Evolutionary conservation across 768 basidiomycete species (phyloP), one percentile per base, ranked within the genome.

Genomic region (Lepiota subincarnata): DNA sequence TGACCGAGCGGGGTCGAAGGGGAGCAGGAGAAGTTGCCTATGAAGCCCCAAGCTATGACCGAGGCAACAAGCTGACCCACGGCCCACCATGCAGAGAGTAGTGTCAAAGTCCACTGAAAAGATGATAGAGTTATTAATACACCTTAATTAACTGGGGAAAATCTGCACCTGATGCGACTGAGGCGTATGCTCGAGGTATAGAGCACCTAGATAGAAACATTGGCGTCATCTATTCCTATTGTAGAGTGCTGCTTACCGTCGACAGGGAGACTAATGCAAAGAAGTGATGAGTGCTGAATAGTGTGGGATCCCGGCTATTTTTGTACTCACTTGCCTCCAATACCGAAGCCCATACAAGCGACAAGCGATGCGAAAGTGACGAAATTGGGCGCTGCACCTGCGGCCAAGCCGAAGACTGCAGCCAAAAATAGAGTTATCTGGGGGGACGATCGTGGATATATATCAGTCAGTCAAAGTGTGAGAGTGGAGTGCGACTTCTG

Each of bases 381-480:
- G 48, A 69, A 78, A 61, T 81, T 78, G 0, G 79, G 75, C 0
- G 84, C 77, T 1, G 76, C 84, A 12, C 84, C 86, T 37, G 82
- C 81, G 1, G 83, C 74, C 14, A 80, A 67, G 1, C 84, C 83
- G 55, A 90, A 89, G 3, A 86, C 72, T 0, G 81, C 83, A 0
- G 82, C 77, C 55, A 89, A 78, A 43, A 87, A 73, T 6, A 89
- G 68, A 0, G 87, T 90, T 16, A 83, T 58, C 61, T 88, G 86
- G 66, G 86, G 87, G 24, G n/a, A n/a, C n/a, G n/a, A 22, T 42
- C 20, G 16, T 34, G 24, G 24, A 35, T 19, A 16, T 13, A 14
- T 26, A 20, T 44, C 5, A 2, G 53, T 53, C 38, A 53, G 38
- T 24, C 24, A 2, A 24, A 24, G 24, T 24, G 24, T 24, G 24